phyloP scores from a whole-genome alignment of 176 grass and related monocot genomes.

The Areca catechu region DNA sequence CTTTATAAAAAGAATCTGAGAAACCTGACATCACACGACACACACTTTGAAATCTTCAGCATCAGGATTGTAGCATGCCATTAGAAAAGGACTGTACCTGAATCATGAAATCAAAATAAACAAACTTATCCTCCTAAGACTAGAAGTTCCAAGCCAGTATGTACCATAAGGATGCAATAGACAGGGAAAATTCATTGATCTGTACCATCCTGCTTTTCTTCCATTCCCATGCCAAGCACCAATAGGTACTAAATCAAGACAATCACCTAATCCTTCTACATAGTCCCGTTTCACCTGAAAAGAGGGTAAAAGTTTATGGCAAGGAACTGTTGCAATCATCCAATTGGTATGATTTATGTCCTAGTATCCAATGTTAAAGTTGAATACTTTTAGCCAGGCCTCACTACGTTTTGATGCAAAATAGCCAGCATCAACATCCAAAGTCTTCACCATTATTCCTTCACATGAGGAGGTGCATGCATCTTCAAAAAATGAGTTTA shows the following conservation, averaged over 20 bases:
- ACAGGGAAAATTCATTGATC: neutral
- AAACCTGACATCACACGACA: constrained; percentile 97
- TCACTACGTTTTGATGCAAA: constrained; percentile 80
- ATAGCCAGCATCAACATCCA: constrained; percentile 85
- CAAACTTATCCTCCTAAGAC: neutral
- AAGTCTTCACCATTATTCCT: constrained; percentile 92
- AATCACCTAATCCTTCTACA: constrained; percentile 86
- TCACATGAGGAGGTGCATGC: constrained; percentile 80
- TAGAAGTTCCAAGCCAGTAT: too few species aligned
- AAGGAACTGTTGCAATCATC: neutral
- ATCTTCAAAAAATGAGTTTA: constrained; percentile 67
- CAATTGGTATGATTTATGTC: neutral
- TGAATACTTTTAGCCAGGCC: constrained; percentile 73
- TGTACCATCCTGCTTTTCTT: constrained; percentile 83
- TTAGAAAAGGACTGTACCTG: constrained; percentile 96
- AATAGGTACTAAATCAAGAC: constrained; percentile 78
- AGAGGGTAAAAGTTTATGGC: neutral
- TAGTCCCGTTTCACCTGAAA: constrained; percentile 91
- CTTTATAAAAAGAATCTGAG: constrained; percentile 84
- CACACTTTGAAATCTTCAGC: constrained; percentile 84
- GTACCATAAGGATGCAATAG: too few species aligned
- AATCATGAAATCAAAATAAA: constrained; percentile 11
- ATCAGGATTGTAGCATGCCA: constrained; percentile 97
- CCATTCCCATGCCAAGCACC: constrained; percentile 97
- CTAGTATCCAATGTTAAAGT: constrained; percentile 9